Evolutionary conservation across 2,329 filamentous ascomycete genomes (phyloP).

Genomic region (Pestalotiopsis sp.): DNA sequence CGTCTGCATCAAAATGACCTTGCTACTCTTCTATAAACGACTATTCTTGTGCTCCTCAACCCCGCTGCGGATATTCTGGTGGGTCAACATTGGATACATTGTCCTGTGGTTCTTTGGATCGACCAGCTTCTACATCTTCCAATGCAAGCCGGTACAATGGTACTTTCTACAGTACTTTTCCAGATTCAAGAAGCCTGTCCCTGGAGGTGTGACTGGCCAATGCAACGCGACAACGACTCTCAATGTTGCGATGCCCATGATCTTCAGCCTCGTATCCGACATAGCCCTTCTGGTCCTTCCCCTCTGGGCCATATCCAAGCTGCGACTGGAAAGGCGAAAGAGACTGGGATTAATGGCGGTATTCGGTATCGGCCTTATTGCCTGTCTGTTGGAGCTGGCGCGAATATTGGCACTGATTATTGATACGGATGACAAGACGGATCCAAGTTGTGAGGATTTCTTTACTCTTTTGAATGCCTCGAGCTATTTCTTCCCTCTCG

Average conservation of each 20-base stretch:
- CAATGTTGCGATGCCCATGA: constrained; percentile 24
- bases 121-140: constrained; percentile 28
- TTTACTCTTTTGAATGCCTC: neutral
- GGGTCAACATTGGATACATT: constrained; percentile 26
- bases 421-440: constrained; percentile 26
- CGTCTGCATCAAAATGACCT: constrained; percentile 26
- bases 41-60: constrained; percentile 24
- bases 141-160: constrained; percentile 26
- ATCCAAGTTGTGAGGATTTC: constrained; percentile 25
- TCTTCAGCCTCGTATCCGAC: constrained; percentile 29
- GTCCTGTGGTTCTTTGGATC: constrained; percentile 28
- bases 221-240: constrained; percentile 27
- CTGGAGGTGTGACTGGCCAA: constrained; percentile 20
- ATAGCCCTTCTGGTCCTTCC: constrained; percentile 23
- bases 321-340: constrained; percentile 23
- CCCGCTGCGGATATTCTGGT: constrained; percentile 26
- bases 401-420: constrained; percentile 25
- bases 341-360: constrained; percentile 27
- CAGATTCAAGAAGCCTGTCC: constrained; percentile 19
- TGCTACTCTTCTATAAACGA: constrained; percentile 29
- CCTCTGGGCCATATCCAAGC: constrained; percentile 24
- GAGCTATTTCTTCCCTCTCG: too few species aligned
- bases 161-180: constrained; percentile 27
- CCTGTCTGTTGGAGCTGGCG: constrained; percentile 25
- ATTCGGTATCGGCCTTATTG: constrained; percentile 27